These are phyloP conservation scores for Epichloe gansuensis DNA, from an alignment of 2,329 filamentous ascomycete genomes.

Conservation along the genomic window DNA sequence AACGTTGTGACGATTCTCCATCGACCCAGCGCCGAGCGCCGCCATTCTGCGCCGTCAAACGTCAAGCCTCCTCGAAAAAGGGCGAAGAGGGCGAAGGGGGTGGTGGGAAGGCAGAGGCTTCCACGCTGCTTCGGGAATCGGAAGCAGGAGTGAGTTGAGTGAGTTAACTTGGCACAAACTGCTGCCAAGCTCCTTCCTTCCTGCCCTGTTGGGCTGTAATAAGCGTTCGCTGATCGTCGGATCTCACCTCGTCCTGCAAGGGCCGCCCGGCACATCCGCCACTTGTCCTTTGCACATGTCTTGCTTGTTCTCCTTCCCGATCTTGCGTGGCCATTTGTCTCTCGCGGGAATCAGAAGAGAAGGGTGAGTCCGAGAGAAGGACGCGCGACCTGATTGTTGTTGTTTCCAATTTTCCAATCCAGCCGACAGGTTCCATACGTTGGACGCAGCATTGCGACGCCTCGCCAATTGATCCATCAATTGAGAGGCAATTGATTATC, in stretches of 20 bases:
- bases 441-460: no score
- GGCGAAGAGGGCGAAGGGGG: no score
- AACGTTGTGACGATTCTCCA: neutral
- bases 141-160: no score
- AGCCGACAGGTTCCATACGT: no score
- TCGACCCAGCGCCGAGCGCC: no score
- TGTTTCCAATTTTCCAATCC: neutral
- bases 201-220: neutral
- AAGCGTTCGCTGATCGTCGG: neutral
- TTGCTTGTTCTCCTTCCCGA: neutral
- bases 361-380: neutral
- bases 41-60: neutral
- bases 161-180: no score
- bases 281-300: neutral
- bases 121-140: no score
- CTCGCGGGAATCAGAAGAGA: neutral
- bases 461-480: no score
- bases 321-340: neutral
- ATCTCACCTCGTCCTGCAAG: neutral
- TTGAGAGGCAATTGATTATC: neutral
- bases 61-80: no score
- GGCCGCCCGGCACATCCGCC: slow-evolving; percentile 1
- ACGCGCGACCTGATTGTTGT: neutral
- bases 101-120: no score
- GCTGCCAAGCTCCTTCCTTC: neutral